Evolutionary conservation across 2,329 filamentous ascomycete species (phyloP), one percentile per base, ranked within the genome.

Genomic region (Fusarium nematophilum): DNA sequence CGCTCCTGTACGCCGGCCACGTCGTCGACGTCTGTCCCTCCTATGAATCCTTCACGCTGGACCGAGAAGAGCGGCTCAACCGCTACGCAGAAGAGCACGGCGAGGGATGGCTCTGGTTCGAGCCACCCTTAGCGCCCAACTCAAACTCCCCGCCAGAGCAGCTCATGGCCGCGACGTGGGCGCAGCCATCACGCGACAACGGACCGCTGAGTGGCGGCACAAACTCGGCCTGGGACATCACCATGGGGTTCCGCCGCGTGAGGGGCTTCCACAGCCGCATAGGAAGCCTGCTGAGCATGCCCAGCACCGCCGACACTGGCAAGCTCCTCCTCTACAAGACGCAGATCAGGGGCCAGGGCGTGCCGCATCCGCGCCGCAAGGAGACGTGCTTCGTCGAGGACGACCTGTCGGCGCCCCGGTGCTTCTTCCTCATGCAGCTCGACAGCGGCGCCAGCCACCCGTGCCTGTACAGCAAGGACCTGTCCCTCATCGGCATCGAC

Each of bases 101-200:
- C 3, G 46, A 59, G n/a, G 67, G 65, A 2, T 70, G 65, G 67
- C 62, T 70, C n/a, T 70, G 67, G 67, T 67, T 54, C 17, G 67
- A 70, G 17, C 50, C 64, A 6, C 67, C 67, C 0, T 42, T 70
- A 15, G 57, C 65, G 7, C 62, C 57, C 8, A 44, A 30, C 6
- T 47, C 40, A 4, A 44, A 43, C 26, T 42, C 49, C 23, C 50
- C 56, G 33, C 51, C 57, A 9, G 65, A 61, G 9, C 54, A 64
- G 23, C 47, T 68, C 23, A 51, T 65, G 48, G 67, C 63, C 4
- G 67, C 67, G 11, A 69, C 67, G 6, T 69, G 67, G 67, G 67
- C 57, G 9, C 48, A 68, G 18, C 63, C 60, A 8, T 52, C 53
- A 8, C 34, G 26, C 3, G 38, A 53, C 21, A 17, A 26, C 9